These are phyloP conservation scores for Chaetothyriales sp. DNA, from an alignment of 2,329 filamentous ascomycete species.

Conservation along the genomic window DNA sequence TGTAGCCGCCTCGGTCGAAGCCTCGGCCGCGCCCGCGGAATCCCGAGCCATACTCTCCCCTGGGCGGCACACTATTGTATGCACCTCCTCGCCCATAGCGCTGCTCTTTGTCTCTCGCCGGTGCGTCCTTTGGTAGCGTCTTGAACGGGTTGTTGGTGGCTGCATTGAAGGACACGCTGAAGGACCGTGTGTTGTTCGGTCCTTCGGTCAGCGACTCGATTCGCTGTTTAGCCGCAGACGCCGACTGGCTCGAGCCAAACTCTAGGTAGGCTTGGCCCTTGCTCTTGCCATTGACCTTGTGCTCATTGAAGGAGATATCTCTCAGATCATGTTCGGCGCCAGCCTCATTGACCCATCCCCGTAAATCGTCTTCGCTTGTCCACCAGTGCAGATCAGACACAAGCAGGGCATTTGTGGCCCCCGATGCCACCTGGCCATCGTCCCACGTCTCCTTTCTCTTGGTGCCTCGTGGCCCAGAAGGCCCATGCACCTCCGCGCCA, in stretches of 20 bases:
- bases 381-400: slow-evolving; percentile 92
- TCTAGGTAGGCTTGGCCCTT: slow-evolving; percentile 86
- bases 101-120: slow-evolving; percentile 52
- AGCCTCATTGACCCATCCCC: slow-evolving; percentile 71
- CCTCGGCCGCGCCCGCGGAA: slow-evolving; percentile 40
- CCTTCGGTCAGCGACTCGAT: slow-evolving; percentile 52
- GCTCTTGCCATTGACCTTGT: slow-evolving; percentile 97
- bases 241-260: slow-evolving; percentile 68
- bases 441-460: slow-evolving; percentile 50
- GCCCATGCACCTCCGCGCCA: background rate
- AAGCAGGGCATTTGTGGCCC: slow-evolving; percentile 58
- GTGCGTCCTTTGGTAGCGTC: slow-evolving; percentile 78
- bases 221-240: slow-evolving; percentile 69
- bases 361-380: slow-evolving; percentile 89
- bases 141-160: slow-evolving; percentile 75
- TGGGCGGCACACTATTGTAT: slow-evolving; percentile 28
- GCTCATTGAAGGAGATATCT: slow-evolving; percentile 92
- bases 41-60: slow-evolving; percentile 39
- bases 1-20: slow-evolving; percentile 35
- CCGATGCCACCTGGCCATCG: slow-evolving; percentile 43
- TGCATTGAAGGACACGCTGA: slow-evolving; percentile 60
- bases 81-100: slow-evolving; percentile 33
- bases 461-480: slow-evolving; percentile 36
- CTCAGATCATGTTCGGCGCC: slow-evolving; percentile 71
- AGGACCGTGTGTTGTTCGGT: slow-evolving; percentile 49